Evolutionary conservation across 805 yeast species (phyloP), one percentile per base, ranked within the genome.

Genomic region (Blastobotrys robertii): DNA sequence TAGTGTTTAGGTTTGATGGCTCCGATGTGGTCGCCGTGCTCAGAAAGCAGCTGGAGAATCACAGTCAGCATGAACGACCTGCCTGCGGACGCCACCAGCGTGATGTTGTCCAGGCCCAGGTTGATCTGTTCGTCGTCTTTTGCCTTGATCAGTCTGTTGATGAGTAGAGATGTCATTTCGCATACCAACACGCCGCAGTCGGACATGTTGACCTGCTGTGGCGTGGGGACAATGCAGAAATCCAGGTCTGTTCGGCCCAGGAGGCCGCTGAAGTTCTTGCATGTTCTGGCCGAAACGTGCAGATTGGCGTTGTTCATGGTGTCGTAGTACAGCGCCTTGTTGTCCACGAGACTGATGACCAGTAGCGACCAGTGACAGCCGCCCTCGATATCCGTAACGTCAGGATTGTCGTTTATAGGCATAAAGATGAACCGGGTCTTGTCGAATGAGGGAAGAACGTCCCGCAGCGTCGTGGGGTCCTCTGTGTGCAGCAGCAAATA

Each of bases 321-420:
- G 53, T 84, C 92, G 54, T 77, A 80, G 8, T 80, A 63, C 15
- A 65, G 67, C 2, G 79, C 72, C 29, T 61, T 65, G 12, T 64
- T 60, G 34, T 74, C 80, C 10, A 69, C 58, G 7, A 72, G 48
- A 30, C 72, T 68, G 5, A 78, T 64, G 11, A 82, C 68, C 10
- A 79, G 67, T 11, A 84, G 60, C 1, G 84, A 77, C 92, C 94
- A 83, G 60, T 84, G 92, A 37, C 77, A 77, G 1, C 90, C 92
- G 12, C 79, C 78, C 47, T 76, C 82, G 2, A 72, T 74, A 0
- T 63, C 62, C 34, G 38, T 44, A 29, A 76, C 64, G 43, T 77
- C 81, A 37, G 71, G 80, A 46, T 74, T 77, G 54, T 76, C 81
- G 56, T 81, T 83, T 25, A 81, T 65, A 0, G 90, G 92, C 33